phyloP scores from a whole-genome alignment of 352 stramenopile species.

The Pythium apleroticum region DNA sequence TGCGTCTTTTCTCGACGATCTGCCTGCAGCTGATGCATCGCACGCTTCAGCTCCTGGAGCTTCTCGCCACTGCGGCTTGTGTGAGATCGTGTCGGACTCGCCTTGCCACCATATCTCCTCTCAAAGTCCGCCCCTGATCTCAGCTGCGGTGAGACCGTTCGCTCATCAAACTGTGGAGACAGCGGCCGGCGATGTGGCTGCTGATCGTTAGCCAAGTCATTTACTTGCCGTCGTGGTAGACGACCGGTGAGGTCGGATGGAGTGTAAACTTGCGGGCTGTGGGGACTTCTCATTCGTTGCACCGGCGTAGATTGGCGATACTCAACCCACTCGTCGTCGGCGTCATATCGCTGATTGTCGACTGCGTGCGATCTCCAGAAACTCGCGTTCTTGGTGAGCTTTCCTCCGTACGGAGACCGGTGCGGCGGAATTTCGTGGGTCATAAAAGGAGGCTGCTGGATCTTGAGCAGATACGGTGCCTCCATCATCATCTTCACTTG shows the following conservation, averaged over 20 bases:
- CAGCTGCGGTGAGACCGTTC: neutral
- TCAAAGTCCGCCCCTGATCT: neutral
- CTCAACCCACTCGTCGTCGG: neutral
- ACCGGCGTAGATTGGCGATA: neutral
- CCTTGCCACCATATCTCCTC: neutral
- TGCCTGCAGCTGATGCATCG: slow-evolving; percentile 36
- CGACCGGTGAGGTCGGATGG: neutral
- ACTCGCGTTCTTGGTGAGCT: neutral
- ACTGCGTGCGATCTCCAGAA: neutral
- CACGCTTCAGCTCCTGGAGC: slow-evolving; percentile 22
- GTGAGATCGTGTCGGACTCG: neutral
- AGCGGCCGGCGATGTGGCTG: neutral
- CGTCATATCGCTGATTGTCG: neutral
- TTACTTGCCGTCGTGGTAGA: neutral
- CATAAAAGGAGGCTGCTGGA: neutral
- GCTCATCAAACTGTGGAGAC: neutral
- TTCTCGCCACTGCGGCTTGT: neutral
- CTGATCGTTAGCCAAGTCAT: neutral
- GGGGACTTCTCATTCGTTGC: neutral
- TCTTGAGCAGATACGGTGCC: neutral
- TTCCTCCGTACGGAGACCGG: neutral
- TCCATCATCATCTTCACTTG: slow-evolving; percentile 19
- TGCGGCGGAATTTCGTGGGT: neutral
- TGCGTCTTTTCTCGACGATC: slow-evolving; percentile 37
- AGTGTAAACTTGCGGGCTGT: neutral